These are phyloP conservation scores for Arbutus unedo DNA, from an alignment of 148 eudicot genomes.

Conservation along the genomic window DNA sequence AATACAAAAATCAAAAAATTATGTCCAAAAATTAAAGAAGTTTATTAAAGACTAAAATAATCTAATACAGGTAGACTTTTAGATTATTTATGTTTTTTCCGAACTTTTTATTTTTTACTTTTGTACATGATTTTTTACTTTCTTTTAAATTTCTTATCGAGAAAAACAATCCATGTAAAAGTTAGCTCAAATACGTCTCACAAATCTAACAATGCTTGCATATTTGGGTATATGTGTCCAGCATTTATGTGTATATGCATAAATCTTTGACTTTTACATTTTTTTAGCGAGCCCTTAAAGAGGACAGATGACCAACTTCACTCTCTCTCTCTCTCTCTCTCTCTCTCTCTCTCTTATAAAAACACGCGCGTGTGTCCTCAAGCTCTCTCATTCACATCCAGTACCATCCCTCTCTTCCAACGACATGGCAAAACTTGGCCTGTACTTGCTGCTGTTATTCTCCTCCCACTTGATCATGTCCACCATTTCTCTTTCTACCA, in stretches of 20 bases:
- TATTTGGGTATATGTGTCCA: not conserved
- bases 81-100: too few species aligned
- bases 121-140: too few species aligned
- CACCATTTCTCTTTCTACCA: not conserved
- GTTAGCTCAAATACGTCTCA: too few species aligned
- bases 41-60: too few species aligned
- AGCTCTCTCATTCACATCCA: not conserved
- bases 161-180: too few species aligned
- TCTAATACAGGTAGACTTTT: too few species aligned
- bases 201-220: not conserved
- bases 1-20: too few species aligned
- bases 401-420: not conserved
- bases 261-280: not conserved
- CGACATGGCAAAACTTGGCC: constrained; percentile 25
- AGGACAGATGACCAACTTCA: not conserved
- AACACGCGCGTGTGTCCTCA: not conserved
- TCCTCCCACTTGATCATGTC: not conserved
- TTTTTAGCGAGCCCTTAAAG: not conserved
- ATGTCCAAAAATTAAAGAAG: too few species aligned
- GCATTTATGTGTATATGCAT: not conserved
- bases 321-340: too few species aligned
- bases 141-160: too few species aligned
- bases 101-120: too few species aligned
- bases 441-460: constrained; percentile 18
- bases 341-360: too few species aligned